Evolutionary conservation across 2,329 filamentous ascomycete species (phyloP).

Genomic region (Fusarium oligoseptatum): DNA sequence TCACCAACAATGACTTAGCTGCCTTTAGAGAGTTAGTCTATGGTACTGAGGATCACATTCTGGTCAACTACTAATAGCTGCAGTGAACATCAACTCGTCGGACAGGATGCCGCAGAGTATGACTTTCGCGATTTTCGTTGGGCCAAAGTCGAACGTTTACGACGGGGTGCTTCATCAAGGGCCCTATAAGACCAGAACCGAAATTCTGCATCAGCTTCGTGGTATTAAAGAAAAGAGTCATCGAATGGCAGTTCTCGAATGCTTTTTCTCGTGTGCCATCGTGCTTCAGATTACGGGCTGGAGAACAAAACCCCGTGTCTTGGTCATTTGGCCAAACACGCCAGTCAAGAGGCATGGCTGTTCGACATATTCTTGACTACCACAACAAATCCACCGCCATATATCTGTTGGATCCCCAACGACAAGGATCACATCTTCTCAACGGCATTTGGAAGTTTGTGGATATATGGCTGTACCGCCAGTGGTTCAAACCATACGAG

Average conservation of each 20-base stretch:
- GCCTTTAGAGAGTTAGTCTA: background rate
- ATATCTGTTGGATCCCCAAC: background rate
- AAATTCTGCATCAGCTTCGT: conserved; percentile 11
- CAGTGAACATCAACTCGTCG: background rate
- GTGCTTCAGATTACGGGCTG: background rate
- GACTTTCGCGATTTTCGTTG: background rate
- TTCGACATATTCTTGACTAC: background rate
- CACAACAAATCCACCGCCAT: conserved; percentile 13
- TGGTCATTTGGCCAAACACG: background rate
- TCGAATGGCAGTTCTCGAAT: background rate
- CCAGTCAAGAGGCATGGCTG: background rate
- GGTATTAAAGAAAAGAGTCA: background rate
- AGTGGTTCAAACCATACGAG: conserved; percentile 11
- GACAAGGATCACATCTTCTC: background rate
- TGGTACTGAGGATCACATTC: too few relatives aligned
- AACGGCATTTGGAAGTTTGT: background rate
- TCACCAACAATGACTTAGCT: background rate
- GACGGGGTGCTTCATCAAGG: background rate
- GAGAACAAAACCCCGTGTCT: background rate
- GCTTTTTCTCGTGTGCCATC: background rate
- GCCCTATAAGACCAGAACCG: background rate
- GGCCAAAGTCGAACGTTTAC: background rate
- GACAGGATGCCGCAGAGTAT: background rate
- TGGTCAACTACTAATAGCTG: background rate
- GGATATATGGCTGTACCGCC: conserved; percentile 19